Conservation (phyloP, 2,329 filamentous ascomycete genomes). For the Colletotrichum navitas region DNA sequence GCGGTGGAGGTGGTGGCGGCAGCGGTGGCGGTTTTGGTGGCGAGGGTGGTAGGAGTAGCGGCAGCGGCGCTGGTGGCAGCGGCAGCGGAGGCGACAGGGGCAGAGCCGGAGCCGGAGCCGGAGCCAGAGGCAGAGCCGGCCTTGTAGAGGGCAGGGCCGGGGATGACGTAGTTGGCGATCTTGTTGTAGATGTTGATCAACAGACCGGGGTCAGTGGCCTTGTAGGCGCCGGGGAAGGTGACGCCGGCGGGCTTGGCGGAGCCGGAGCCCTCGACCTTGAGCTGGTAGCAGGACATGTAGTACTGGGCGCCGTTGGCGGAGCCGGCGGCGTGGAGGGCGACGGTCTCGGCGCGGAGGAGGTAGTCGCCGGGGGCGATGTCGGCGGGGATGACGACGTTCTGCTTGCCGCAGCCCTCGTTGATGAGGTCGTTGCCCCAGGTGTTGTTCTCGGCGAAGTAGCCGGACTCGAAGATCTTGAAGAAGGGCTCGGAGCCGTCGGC, state of each 20-base stretch:
- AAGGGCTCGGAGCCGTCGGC: constrained; percentile 59
- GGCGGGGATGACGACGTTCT: constrained; percentile 53
- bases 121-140: constrained; percentile 45
- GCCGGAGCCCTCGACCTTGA: constrained; percentile 46
- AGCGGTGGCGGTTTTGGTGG: constrained; percentile 10
- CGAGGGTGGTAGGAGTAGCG: constrained; percentile 23
- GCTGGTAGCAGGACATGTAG: constrained; percentile 49
- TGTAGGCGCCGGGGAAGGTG: constrained; percentile 41
- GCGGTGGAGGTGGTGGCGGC: constrained; percentile 25
- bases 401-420: constrained; percentile 42
- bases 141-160: constrained; percentile 40
- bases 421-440: constrained; percentile 43
- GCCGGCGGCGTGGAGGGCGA: constrained; percentile 62
- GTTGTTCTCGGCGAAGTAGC: constrained; percentile 46
- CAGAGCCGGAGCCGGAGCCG: constrained; percentile 2
- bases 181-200: constrained; percentile 59
- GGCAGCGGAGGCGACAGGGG: constrained; percentile 6
- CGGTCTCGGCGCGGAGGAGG: constrained; percentile 66
- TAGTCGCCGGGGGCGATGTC: constrained; percentile 65
- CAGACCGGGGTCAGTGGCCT: constrained; percentile 57
- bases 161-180: constrained; percentile 40
- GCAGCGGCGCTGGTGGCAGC: constrained; percentile 11
- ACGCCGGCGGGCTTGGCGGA: constrained; percentile 45
- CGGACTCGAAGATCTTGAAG: constrained; percentile 66
- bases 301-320: constrained; percentile 56